These are phyloP conservation scores for Salicornia ramosissima DNA, from an alignment of 148 eudicot genomes.

Conservation along the genomic window DNA sequence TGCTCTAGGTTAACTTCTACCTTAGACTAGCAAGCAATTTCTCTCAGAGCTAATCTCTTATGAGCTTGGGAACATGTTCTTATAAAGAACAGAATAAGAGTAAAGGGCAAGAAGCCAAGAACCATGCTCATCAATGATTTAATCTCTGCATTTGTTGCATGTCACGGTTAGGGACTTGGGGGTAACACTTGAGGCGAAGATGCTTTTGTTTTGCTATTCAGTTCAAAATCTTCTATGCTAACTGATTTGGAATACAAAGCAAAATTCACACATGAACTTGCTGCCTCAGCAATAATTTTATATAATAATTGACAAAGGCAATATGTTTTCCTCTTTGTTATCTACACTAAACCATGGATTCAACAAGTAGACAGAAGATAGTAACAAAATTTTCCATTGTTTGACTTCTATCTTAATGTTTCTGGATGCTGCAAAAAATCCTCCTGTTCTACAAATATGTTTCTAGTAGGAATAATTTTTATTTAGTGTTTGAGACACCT, in stretches of 20 bases:
- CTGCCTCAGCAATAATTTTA: background rate
- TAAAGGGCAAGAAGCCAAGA: background rate
- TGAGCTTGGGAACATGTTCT: background rate
- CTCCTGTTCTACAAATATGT: background rate
- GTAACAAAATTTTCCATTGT: background rate
- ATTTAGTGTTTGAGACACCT: background rate
- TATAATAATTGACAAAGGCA: background rate
- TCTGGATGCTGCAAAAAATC: background rate
- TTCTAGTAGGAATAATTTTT: background rate
- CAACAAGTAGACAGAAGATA: background rate
- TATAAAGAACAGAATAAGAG: background rate
- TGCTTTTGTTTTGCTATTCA: background rate
- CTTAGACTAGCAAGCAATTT: slow-evolving; percentile 1
- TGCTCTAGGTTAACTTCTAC: background rate
- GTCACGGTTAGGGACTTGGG: background rate
- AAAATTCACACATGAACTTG: background rate
- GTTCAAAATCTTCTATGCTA: background rate
- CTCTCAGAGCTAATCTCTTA: background rate
- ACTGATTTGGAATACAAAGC: background rate
- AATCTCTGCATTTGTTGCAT: background rate
- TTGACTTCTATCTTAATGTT: background rate
- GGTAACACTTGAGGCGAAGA: background rate
- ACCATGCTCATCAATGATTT: background rate
- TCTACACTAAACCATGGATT: background rate
- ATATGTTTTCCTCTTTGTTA: no score